Evolutionary conservation across 208 protist genomes (phyloP).

Genomic region (Leishmania braziliensis): DNA sequence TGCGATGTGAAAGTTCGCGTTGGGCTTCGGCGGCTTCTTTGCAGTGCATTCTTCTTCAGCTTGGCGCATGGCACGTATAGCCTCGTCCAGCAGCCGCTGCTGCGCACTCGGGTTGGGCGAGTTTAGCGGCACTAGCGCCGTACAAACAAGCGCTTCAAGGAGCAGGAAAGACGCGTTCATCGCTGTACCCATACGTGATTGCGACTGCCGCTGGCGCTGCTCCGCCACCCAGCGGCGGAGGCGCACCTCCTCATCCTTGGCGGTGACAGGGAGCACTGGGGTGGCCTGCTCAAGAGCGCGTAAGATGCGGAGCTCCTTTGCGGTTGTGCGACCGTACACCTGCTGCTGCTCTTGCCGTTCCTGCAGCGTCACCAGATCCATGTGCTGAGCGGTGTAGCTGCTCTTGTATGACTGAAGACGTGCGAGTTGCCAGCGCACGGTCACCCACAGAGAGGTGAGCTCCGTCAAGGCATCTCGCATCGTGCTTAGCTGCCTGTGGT

Average conservation of each 20-base stretch:
- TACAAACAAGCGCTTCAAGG: conserved; percentile 56
- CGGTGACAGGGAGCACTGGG: conserved; percentile 46
- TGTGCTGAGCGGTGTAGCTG: conserved; percentile 48
- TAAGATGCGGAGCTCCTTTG: conserved; percentile 77
- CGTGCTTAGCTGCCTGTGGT: conserved; percentile 5
- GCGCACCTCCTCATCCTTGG: conserved; percentile 60
- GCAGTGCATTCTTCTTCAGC: conserved; percentile 2
- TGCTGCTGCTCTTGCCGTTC: conserved; percentile 61
- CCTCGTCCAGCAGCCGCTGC: conserved; percentile 43
- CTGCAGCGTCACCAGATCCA: conserved; percentile 65
- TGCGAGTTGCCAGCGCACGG: conserved; percentile 61
- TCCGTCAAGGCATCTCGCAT: conserved; percentile 71
- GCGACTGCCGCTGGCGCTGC: conserved; percentile 19
- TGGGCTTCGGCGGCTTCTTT: conserved; percentile 5
- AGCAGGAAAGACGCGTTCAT: conserved; percentile 41
- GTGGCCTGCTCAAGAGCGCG: conserved; percentile 49
- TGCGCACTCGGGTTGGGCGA: conserved; percentile 31
- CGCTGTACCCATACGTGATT: conserved; percentile 1
- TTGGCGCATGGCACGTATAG: conserved; percentile 44
- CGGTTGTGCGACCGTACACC: conserved; percentile 67
- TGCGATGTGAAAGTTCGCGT: not conserved
- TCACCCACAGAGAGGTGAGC: conserved; percentile 53
- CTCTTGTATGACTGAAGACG: conserved; percentile 46
- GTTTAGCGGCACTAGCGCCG: conserved; percentile 49
- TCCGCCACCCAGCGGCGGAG: conserved; percentile 49